These are phyloP conservation scores for Datura wrightii DNA, from an alignment of 257 asterid species.

Conservation along the genomic window DNA sequence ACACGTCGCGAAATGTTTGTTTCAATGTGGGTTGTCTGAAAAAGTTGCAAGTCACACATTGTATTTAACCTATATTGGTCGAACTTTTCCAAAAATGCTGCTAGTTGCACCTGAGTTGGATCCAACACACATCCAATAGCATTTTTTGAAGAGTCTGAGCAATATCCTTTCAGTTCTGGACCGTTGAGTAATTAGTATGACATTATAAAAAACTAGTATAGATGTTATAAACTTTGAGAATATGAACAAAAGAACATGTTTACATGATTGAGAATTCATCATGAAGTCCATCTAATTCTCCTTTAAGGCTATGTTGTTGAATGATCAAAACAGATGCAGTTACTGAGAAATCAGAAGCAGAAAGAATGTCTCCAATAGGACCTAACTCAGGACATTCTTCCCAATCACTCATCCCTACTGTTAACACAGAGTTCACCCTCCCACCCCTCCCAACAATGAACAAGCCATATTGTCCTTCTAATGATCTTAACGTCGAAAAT, in stretches of 20 bases:
- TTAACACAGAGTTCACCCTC: constrained; percentile 74
- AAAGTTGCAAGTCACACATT: too few relatives aligned
- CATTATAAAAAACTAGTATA: background rate
- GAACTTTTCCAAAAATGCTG: too few relatives aligned
- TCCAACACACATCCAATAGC: too few relatives aligned
- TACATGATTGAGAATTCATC: constrained; percentile 91
- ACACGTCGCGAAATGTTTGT: too few relatives aligned
- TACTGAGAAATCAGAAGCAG: constrained; percentile 80
- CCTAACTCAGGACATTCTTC: constrained; percentile 97
- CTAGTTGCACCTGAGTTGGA: too few relatives aligned
- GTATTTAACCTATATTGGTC: too few relatives aligned
- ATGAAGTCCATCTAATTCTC: constrained; percentile 87
- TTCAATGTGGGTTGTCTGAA: too few relatives aligned
- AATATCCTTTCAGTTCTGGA: too few relatives aligned
- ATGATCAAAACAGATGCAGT: constrained; percentile 83
- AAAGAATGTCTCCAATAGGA: constrained; percentile 85
- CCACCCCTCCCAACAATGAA: constrained; percentile 90
- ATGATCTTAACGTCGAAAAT: constrained; percentile 70
- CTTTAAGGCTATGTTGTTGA: constrained; percentile 81
- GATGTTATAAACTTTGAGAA: background rate
- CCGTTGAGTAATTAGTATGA: too few relatives aligned
- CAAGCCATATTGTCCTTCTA: constrained; percentile 85
- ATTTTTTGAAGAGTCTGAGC: too few relatives aligned
- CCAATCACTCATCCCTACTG: constrained; percentile 97
- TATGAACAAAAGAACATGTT: background rate